These are phyloP conservation scores for Ligustrum vulgare DNA, from an alignment of 257 asterid genomes.

Conservation along the genomic window DNA sequence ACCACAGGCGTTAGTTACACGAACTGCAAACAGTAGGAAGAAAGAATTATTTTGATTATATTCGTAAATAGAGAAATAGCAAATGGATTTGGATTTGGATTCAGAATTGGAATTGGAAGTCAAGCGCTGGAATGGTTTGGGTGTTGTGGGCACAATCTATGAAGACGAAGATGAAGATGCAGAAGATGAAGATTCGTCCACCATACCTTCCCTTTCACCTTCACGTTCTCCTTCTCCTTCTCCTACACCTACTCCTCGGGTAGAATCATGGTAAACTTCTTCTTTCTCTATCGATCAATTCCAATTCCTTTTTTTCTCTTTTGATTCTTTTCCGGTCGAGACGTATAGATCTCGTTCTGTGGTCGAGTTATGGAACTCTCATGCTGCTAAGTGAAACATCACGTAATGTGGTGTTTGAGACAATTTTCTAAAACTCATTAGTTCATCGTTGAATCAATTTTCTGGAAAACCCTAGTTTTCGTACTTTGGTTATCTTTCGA, in stretches of 20 bases:
- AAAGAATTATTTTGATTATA: background rate
- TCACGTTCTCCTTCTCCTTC: conserved; percentile 19
- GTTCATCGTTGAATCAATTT: too few species aligned
- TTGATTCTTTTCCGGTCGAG: background rate
- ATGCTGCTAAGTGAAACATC: background rate
- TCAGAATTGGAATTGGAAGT: background rate
- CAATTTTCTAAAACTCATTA: background rate
- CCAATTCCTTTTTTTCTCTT: background rate
- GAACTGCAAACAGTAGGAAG: background rate
- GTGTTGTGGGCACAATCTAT: conserved; percentile 42
- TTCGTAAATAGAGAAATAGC: too few species aligned
- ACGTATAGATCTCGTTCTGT: background rate
- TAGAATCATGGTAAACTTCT: conserved; percentile 31
- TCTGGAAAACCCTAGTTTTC: too few species aligned
- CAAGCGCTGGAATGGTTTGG: conserved; percentile 34
- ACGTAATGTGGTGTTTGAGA: background rate
- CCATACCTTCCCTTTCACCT: conserved; percentile 33
- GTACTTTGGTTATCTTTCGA: too few species aligned
- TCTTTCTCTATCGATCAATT: background rate
- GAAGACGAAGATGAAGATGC: conserved; percentile 27
- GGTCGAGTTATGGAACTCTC: background rate
- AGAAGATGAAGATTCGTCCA: conserved; percentile 32
- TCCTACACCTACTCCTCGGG: conserved; percentile 26
- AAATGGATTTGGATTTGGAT: background rate
- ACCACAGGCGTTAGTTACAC: background rate